Base-by-base conservation (phyloP, 2,329 filamentous ascomycete species). In the Trichoderma semiorbis region DNA sequence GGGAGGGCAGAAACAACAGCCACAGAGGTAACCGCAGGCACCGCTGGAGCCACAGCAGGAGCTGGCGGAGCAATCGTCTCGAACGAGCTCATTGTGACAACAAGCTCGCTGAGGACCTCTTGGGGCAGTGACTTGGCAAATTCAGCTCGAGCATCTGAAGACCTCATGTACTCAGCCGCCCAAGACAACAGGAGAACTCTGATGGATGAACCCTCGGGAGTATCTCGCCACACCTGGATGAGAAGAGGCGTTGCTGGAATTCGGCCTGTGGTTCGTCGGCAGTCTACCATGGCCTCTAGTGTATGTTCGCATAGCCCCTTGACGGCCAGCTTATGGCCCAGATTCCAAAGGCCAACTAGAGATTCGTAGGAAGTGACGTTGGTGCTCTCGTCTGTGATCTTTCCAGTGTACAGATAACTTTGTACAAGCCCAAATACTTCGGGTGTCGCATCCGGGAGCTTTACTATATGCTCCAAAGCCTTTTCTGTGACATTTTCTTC, bases 101-200 rank as follows among this genome's bases (percentile, higher is more conserved):
- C 88, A 7, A 91, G 83, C 78, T 90, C 89, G 73, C 87, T 89
- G 7, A 91, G 80, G 1, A 91, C 87, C 75, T 90, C 87, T 73
- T 90, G 86, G 0, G 89, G 89, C 3, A 91, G 83, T 0, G 87
- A 88, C 75, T 86, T 87, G 57, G 87, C 89, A 75, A 90, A 90
- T 72, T 88, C 86, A 10, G 85, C 83, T 21, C 87, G 83, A 1
- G 84, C 83, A 26, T 88, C 85, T 4, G 87, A 89, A 0, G 86
- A 86, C 55, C 87, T 82, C 81, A 90, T 89, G 75, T 90, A 90
- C 78, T 91, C 89, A 30, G 88, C 88, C 1, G 88, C 87, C 89
- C 89, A 91, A 12, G 83, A 85, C 3, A 90, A 80, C 16, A 91
- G 83, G 47, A 91, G 84, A 72, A 84, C 83, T 50, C 89, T 84